phyloP scores from a whole-genome alignment of 73 alveolate species.

The Paramecium octaurelia region DNA sequence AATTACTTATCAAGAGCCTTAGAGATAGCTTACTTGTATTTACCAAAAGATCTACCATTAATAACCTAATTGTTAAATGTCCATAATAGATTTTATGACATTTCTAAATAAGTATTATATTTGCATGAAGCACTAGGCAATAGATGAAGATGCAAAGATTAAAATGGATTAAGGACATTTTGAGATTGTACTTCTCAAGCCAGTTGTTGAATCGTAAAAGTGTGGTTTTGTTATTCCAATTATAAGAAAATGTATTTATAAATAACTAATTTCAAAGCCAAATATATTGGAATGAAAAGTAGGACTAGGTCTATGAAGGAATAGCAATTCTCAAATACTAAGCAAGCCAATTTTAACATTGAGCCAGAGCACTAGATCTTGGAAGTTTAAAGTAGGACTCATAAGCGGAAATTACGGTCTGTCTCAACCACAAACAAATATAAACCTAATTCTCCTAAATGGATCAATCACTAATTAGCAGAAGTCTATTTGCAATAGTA shows the following conservation, averaged over 20 bases:
- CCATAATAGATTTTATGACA: conserved; percentile 45
- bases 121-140: background rate
- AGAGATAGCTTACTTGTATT: conserved; percentile 47
- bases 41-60: conserved; percentile 55
- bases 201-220: background rate
- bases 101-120: background rate
- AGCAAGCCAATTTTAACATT: background rate
- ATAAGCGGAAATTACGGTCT: conserved; percentile 16
- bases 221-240: conserved; percentile 40
- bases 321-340: background rate
- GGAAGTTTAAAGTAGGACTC: background rate
- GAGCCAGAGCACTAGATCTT: background rate
- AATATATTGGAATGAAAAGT: background rate
- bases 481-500: background rate
- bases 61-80: conserved; percentile 43
- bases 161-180: background rate
- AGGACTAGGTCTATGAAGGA: conserved; percentile 22
- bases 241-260: conserved; percentile 12
- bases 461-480: background rate
- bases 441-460: conserved; percentile 19
- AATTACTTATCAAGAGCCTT: conserved; percentile 53
- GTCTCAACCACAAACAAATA: conserved; percentile 6
- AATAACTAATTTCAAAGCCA: background rate
- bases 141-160: background rate
- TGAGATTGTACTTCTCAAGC: conserved; percentile 3